Conservation (phyloP, 2,329 filamentous ascomycete genomes). For the Tolypocladium sp. region DNA sequence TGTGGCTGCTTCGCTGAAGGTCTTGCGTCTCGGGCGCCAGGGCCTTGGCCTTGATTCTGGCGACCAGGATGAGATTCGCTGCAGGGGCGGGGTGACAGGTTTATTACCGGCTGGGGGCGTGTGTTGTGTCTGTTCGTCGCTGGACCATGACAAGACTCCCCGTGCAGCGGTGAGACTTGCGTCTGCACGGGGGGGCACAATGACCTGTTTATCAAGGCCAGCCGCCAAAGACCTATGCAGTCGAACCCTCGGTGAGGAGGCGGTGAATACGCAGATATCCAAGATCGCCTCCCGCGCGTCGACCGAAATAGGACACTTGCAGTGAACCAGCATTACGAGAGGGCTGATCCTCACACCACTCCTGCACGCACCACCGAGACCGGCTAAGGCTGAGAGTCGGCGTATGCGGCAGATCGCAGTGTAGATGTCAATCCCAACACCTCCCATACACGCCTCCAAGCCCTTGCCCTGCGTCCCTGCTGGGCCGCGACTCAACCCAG, state of each 20-base stretch:
- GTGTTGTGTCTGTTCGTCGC: not conserved
- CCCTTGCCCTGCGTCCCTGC: not conserved
- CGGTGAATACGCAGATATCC: not conserved
- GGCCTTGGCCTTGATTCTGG: not conserved
- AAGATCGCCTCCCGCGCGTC: not conserved
- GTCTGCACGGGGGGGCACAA: not conserved
- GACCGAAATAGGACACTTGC: not conserved
- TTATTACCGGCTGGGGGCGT: not conserved
- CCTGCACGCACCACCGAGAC: not conserved
- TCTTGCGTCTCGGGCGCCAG: not conserved
- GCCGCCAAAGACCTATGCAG: not conserved
- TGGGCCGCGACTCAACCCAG: not conserved
- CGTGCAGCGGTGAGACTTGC: not conserved
- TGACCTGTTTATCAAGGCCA: not conserved
- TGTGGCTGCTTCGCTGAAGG: not conserved
- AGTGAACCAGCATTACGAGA: not conserved
- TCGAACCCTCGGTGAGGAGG: not conserved
- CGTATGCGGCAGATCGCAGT: not conserved
- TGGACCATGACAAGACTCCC: not conserved
- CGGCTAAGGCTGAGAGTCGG: not conserved
- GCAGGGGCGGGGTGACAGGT: not conserved
- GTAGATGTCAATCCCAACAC: not conserved
- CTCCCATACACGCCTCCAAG: not conserved
- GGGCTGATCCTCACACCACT: not conserved
- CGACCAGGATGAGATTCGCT: not conserved